Base-by-base conservation (phyloP, 23 red algal genomes). In the Porphyridium purpureum region DNA sequence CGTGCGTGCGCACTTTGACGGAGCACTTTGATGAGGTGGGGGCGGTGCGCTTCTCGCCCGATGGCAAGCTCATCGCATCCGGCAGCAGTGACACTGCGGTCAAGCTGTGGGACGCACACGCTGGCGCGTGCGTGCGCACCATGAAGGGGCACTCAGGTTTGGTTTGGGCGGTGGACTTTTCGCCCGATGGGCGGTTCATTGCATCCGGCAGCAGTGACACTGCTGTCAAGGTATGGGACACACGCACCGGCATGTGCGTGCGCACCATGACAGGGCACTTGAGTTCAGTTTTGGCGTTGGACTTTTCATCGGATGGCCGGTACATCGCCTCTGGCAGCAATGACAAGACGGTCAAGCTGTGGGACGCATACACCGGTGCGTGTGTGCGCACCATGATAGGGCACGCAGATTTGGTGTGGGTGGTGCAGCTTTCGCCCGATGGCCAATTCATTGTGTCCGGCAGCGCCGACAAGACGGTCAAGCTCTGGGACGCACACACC, bases 151-250 rank as follows among this genome's bases (percentile, higher is more conserved):
- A n/a, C n/a, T n/a, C n/a, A n/a, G n/a, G n/a, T n/a, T n/a, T n/a
- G n/a, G n/a, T n/a, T n/a, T n/a, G n/a, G n/a, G n/a, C n/a, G n/a
- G n/a, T n/a, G n/a, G n/a, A n/a, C n/a, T n/a, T n/a, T n/a, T n/a
- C n/a, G n/a, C n/a, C n/a, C n/a, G n/a, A n/a, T n/a, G n/a, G n/a
- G n/a, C n/a, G n/a, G n/a, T n/a, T n/a, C n/a, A n/a, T n/a, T n/a
- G n/a, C n/a, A n/a, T n/a, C n/a, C n/a, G n/a, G n/a, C n/a, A n/a
- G n/a, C n/a, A n/a, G n/a, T n/a, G n/a, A n/a, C n/a, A n/a, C n/a
- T 23, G 69, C 74, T 11, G 82, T 88, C 25, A 77, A 79, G 47
- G 74, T 88, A 8, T 88, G 82, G 82, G 82, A 88, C 47, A 69
- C 78, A 21, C 72, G 74, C 11, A 88, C 40, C 33, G 50, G 71